These are phyloP conservation scores for Eleusine coracana DNA, from an alignment of 176 grass and related monocot species.

Conservation along the genomic window DNA sequence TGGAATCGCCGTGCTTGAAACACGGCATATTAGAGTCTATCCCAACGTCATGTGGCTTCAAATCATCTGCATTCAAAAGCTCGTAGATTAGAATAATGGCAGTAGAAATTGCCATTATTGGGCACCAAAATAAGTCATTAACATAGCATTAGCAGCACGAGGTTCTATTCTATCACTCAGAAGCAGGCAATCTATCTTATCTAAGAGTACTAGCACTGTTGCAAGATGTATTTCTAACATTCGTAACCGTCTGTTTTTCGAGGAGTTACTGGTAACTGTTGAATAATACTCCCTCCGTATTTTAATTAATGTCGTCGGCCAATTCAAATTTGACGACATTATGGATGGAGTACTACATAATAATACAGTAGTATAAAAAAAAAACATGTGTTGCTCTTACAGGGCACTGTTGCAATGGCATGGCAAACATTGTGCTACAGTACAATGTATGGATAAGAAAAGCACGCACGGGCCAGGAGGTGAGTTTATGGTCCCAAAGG, in stretches of 20 bases:
- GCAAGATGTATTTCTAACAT: too few relatives aligned
- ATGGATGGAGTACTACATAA: too few relatives aligned
- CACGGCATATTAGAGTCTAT: conserved; percentile 43
- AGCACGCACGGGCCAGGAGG: not conserved
- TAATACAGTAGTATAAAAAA: too few relatives aligned
- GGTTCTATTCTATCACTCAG: not conserved
- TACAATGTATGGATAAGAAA: conserved; percentile 2
- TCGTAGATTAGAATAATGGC: not conserved
- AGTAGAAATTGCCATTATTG: not conserved
- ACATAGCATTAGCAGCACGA: not conserved
- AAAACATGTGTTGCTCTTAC: not conserved
- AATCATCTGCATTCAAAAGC: conserved; percentile 48
- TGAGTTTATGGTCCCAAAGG: not conserved
- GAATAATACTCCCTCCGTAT: too few relatives aligned
- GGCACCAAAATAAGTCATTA: not conserved
- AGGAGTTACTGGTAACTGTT: not conserved
- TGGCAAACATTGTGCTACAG: conserved; percentile 2
- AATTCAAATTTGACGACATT: too few relatives aligned
- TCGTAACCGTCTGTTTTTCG: not conserved
- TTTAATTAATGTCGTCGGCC: too few relatives aligned
- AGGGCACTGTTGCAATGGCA: not conserved
- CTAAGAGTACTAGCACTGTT: not conserved
- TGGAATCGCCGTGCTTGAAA: conserved; percentile 48
- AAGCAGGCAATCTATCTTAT: not conserved
- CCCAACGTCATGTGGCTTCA: conserved; percentile 59